Percentiles rank a stretch among this genome's conserved stretches.
Conservation (phyloP, 371 early-diverging fungal species). For the Rhizomucor pusillus region DNA sequence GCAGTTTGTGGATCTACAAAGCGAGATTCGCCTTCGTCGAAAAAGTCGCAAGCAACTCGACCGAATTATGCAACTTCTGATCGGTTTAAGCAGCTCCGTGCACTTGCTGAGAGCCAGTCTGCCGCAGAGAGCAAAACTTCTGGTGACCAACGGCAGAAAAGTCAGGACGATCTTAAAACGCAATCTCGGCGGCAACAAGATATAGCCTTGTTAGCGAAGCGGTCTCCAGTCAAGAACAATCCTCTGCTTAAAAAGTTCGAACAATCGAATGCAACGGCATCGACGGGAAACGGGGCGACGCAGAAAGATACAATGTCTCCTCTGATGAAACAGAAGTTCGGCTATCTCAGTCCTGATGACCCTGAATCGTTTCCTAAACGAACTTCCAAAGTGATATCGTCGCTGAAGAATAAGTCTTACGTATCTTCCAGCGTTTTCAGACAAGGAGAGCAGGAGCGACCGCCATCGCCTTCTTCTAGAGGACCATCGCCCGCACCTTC, state of each 20-base stretch:
- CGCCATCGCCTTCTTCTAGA: conserved; percentile 1
- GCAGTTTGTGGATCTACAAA: not conserved
- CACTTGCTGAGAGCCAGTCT: conserved; percentile 6
- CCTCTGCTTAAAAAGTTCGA: conserved; percentile 37
- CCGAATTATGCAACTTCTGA: conserved; percentile 5
- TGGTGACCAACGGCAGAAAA: conserved; percentile 9
- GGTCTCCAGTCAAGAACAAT: conserved; percentile 32
- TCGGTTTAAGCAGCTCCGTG: conserved; percentile 10
- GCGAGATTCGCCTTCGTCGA: not conserved
- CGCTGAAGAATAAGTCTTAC: conserved; percentile 16
- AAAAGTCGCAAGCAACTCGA: not conserved
- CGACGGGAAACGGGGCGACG: not conserved
- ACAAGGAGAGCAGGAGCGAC: conserved; percentile 5
- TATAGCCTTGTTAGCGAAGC: conserved; percentile 18
- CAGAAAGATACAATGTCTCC: too few relatives aligned
- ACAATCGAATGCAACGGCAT: conserved; percentile 1
- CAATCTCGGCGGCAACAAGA: conserved; percentile 19
- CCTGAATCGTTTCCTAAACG: not conserved
- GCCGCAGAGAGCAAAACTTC: conserved; percentile 6
- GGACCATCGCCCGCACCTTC: conserved; percentile 2
- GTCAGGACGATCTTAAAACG: conserved; percentile 7
- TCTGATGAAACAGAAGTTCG: too few relatives aligned
- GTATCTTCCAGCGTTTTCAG: conserved; percentile 20
- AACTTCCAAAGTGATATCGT: conserved; percentile 17
- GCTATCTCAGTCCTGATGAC: conserved; percentile 1